A percentile compares a stretch with the other conserved stretches of the same genome.
phyloP scores from a whole-genome alignment of 495 filamentous ascomycete genomes.

The Clavariopsis aquatica region DNA sequence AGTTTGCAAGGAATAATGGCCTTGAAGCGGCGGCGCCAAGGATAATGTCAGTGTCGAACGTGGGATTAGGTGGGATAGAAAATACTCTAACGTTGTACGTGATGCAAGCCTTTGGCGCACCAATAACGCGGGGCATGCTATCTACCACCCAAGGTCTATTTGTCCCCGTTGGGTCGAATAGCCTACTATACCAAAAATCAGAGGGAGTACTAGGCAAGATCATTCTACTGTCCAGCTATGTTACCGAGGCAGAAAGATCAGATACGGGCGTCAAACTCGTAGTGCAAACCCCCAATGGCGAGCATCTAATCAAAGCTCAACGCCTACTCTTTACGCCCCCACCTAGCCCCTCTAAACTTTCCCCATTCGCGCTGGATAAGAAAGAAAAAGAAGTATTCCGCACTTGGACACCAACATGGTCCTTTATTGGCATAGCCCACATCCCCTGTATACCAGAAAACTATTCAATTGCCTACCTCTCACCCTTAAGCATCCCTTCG shows the following conservation, averaged over 20 bases:
- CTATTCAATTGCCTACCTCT: constrained; percentile 4
- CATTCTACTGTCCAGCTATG: constrained; percentile 11
- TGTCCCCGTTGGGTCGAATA: constrained; percentile 16
- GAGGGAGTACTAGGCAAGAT: constrained; percentile 7
- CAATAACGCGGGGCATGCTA: constrained; percentile 3
- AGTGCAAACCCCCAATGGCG: neutral
- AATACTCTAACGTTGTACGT: constrained; percentile 16
- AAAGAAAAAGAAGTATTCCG: constrained; percentile 18
- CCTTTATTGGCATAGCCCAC: constrained; percentile 10
- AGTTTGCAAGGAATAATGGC: constrained; percentile 4
- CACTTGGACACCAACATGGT: constrained; percentile 14
- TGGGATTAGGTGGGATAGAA: constrained; percentile 21
- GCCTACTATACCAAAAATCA: constrained; percentile 24
- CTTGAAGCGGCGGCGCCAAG: constrained; percentile 1
- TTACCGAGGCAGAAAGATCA: constrained; percentile 4
- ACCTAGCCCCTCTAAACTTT: constrained; percentile 5
- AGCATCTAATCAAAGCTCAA: constrained; percentile 27
- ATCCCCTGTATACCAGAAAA: constrained; percentile 22
- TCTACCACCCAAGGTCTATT: neutral
- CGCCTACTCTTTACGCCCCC: constrained; percentile 12
- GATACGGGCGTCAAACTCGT: constrained; percentile 11
- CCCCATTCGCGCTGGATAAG: constrained; percentile 6
- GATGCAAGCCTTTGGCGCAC: constrained; percentile 13
- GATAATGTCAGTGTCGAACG: constrained; percentile 9
- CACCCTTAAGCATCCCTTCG: neutral